Evolutionary conservation across 495 filamentous ascomycete genomes (phyloP), one percentile per base, ranked within the genome.

Genomic region (Apodospora peruviana): DNA sequence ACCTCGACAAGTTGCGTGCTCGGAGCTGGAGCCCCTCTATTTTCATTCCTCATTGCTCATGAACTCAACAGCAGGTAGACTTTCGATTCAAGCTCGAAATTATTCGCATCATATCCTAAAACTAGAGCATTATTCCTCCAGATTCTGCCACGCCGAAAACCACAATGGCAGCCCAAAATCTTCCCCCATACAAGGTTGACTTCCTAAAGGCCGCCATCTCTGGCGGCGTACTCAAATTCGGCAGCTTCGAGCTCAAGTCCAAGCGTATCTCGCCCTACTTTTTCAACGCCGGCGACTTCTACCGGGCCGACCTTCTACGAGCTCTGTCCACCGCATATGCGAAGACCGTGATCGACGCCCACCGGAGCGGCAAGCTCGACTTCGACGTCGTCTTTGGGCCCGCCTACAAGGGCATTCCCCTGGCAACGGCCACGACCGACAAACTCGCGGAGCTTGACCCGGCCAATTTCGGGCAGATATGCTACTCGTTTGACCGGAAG

Each of bases 201-300:
- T 86, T 98, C 67, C 77, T 96, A 14, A 67, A 78, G 40, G 77
- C 86, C 36, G 79, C 88, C 63, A 77, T 93, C 59, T 66, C 71
- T 32, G 83, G 82, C 68, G 80, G 81, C 49, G 83, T 89, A 65
- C 83, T 96, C 48, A 85, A 84, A 36, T 96, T 98, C 72, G 91
- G 93, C 64, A 82, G 77, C 58, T 96, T 84, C 75, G 83, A 81
- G 47, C 77, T 98, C 53, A 98, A 98, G 69, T 96, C 91, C 47
- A 85, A 86, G 56, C 90, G 93, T 53, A 78, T 83, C 59, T 95
- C 90, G 5, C 91, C 93, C n/a, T 96, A 97, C 80, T 96, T 98
- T 79, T 95, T 97, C 84, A 94, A 93, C 68, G 88, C 90, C 16
- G 89, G 88, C 25, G 79, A 85, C 56, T 90, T 96, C 72, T 85